Evolutionary conservation across 768 basidiomycete genomes (phyloP).

Genomic region (Boletus rubroflammeus): DNA sequence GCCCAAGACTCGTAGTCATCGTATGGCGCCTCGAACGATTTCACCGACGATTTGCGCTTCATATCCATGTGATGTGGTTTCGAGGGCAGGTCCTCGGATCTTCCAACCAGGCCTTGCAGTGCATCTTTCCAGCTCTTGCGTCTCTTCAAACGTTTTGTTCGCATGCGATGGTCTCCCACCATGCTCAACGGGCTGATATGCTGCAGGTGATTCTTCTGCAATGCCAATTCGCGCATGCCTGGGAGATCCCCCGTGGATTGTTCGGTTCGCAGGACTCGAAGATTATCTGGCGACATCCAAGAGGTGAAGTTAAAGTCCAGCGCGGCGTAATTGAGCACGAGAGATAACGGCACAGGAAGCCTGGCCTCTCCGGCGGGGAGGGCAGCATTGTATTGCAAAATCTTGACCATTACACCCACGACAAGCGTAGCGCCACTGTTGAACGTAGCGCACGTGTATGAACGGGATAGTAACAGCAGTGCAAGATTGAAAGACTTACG

Average conservation of each 20-base stretch:
- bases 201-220: conserved; percentile 84
- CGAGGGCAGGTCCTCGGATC: conserved; percentile 29
- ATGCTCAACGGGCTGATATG: conserved; percentile 90
- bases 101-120: conserved; percentile 44
- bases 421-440: conserved; percentile 84
- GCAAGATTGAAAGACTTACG: conserved; percentile 53
- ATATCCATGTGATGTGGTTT: conserved; percentile 22
- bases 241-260: conserved; percentile 81
- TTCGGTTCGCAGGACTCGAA: conserved; percentile 82
- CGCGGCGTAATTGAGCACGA: conserved; percentile 87
- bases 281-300: conserved; percentile 87
- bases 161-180: conserved; percentile 64
- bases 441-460: conserved; percentile 10
- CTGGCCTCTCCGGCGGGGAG: conserved; percentile 31
- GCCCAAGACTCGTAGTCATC: conserved; percentile 51
- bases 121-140: conserved; percentile 60
- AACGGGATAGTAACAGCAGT: conserved; percentile 1
- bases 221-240: conserved; percentile 62
- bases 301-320: conserved; percentile 98
- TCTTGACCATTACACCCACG: conserved; percentile 78
- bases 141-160: conserved; percentile 43
- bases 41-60: conserved; percentile 30
- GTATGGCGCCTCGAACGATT: conserved; percentile 18
- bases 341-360: conserved; percentile 71
- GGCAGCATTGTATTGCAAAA: conserved; percentile 59